Evolutionary conservation across 2,329 filamentous ascomycete genomes (phyloP).

Genomic region (Cadophora sp.): DNA sequence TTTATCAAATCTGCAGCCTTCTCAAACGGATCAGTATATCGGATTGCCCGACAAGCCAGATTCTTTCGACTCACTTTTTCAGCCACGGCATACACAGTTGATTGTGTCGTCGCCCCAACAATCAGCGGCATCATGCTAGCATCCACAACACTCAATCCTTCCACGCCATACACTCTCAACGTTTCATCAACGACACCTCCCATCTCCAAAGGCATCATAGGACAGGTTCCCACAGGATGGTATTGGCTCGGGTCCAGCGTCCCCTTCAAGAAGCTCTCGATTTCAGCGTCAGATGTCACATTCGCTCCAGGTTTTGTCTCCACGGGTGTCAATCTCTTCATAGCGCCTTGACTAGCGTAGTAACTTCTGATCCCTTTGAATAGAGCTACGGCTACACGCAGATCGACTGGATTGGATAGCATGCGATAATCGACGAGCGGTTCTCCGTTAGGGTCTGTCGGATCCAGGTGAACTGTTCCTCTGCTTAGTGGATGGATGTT

Average conservation of each 20-base stretch:
- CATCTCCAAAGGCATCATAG: conserved; percentile 27
- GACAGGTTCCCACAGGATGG: conserved; percentile 46
- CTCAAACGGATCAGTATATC: background rate
- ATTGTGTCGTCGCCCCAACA: background rate
- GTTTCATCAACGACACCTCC: conserved; percentile 32
- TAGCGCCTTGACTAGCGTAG: conserved; percentile 34
- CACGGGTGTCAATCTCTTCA: conserved; percentile 40
- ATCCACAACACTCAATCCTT: conserved; percentile 26
- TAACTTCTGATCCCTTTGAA: background rate
- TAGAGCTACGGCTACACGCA: conserved; percentile 42
- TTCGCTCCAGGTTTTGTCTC: conserved; percentile 43
- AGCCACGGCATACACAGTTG: conserved; percentile 15
- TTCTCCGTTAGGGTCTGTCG: conserved; percentile 36
- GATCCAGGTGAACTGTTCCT: conserved; percentile 44
- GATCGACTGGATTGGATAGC: conserved; percentile 46
- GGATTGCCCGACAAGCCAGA: background rate
- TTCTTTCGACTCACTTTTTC: conserved; percentile 12
- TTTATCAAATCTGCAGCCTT: conserved; percentile 20
- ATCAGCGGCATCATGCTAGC: conserved; percentile 6
- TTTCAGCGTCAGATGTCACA: conserved; percentile 37
- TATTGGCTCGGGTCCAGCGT: conserved; percentile 45
- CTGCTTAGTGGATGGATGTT: conserved; percentile 43
- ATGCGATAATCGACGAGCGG: conserved; percentile 47
- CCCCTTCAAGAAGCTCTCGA: conserved; percentile 39
- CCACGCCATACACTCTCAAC: conserved; percentile 30